Evolutionary conservation across 1,284 basidiomycete genomes (phyloP).

Genomic region (Marasmius sp.): DNA sequence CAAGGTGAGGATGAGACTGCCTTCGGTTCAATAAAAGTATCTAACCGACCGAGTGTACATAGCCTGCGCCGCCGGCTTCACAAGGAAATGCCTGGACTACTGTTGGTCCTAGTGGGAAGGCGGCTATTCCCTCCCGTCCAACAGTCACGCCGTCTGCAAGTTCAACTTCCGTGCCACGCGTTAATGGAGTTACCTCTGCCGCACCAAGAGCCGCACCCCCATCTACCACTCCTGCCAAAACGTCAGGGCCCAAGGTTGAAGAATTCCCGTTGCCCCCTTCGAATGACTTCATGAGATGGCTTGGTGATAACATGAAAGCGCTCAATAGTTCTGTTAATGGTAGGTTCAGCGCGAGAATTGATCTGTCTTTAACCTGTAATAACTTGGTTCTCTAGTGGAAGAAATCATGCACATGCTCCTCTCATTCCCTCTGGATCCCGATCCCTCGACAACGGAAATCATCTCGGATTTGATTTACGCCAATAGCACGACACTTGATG

Average conservation of each 20-base stretch:
- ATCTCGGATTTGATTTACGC: slow-evolving; percentile 93
- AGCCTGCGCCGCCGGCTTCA: slow-evolving; percentile 29
- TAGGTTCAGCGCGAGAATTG: slow-evolving; percentile 30
- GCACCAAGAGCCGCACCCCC: slow-evolving; percentile 33
- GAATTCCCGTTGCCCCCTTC: slow-evolving; percentile 71
- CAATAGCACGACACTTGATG: slow-evolving; percentile 92
- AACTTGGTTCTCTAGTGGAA: slow-evolving; percentile 60
- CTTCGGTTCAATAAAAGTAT: not conserved
- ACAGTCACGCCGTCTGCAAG: slow-evolving; percentile 19
- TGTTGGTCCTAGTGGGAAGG: slow-evolving; percentile 79
- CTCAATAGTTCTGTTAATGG: slow-evolving; percentile 80
- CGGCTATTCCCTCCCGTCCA: slow-evolving; percentile 31
- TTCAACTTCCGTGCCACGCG: slow-evolving; percentile 26
- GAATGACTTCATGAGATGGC: slow-evolving; percentile 91
- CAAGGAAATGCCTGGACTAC: slow-evolving; percentile 79
- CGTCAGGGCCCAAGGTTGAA: slow-evolving; percentile 44
- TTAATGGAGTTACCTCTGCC: slow-evolving; percentile 35
- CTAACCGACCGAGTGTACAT: not conserved
- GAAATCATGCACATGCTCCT: slow-evolving; percentile 92
- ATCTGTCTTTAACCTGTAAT: slow-evolving; percentile 7
- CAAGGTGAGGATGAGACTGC: slow-evolving; percentile 4
- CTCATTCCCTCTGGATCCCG: slow-evolving; percentile 87
- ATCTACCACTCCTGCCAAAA: slow-evolving; percentile 38
- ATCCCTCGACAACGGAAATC: slow-evolving; percentile 79
- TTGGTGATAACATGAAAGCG: slow-evolving; percentile 86